Evolutionary conservation across 306 rosid species (phyloP), one percentile per base, ranked within the genome.

Genomic region (Cucumis sativus): DNA sequence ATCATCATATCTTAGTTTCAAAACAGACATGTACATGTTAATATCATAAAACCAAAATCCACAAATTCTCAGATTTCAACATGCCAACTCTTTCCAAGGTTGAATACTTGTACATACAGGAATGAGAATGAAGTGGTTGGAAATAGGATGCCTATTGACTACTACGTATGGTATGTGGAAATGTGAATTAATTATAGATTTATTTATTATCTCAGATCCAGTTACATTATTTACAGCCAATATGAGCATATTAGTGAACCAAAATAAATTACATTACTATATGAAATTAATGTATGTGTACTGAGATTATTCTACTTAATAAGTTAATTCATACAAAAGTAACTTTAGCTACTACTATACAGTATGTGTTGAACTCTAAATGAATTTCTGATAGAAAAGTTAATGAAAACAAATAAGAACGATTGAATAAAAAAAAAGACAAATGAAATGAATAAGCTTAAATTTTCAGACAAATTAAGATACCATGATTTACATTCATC

Each of bases 401-500:
- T 33, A 60, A 13, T 20, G 6, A 43, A 40, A 76, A 39, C 11
- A 76, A 40, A 57, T 57, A 54, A 57, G 14, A 64, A 35, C 57
- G 37, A 37, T 12, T 67, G 54, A 67, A 40, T 2, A 39, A 69
- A 62, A 43, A 43, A n/a, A 21, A 21, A 11, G 33, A 40, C 43
- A 5, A 40, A 41, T 28, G 28, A 51, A 52, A 40, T 49, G 28
- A 47, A 73, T 28, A 72, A 51, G 63, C 62, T 55, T 83, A 77
- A 25, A 60, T 35, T 77, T 65, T 49, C 35, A 67, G 49, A 74
- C 33, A 47, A 54, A 74, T 73, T 16, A 58, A 75, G 80, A 77
- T 89, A 96, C 99, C 95, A 63, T 83, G 85, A 88, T 89, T 87
- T 64, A 87, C 89, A 81, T 96, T 87, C 97, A 96, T 92, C 86